A percentile compares a stretch with the other conserved stretches of the same genome.
Conservation (phyloP, 2,329 filamentous ascomycete genomes). For the Exophiala sp. region DNA sequence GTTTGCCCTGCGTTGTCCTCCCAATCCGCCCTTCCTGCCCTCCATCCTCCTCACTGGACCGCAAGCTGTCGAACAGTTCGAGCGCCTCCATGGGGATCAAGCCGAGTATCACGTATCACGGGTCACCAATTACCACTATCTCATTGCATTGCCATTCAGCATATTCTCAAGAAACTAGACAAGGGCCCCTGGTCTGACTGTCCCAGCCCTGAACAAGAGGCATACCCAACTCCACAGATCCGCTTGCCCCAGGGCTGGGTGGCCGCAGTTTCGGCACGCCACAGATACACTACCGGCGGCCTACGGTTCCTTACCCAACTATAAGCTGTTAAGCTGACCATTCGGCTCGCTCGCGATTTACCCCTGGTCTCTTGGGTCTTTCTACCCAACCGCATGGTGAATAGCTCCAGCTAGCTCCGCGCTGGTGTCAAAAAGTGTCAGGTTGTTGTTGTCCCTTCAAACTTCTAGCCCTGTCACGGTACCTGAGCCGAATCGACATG, state of each 20-base stretch:
- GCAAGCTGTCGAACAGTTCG: no score
- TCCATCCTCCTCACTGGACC: neutral
- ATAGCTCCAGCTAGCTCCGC: neutral
- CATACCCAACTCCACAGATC: neutral
- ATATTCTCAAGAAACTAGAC: neutral
- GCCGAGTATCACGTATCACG: no score
- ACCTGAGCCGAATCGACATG: conserved; percentile 8
- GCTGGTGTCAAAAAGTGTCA: neutral
- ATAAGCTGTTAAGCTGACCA: neutral
- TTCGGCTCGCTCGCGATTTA: neutral
- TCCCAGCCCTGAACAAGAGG: neutral
- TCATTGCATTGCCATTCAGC: neutral
- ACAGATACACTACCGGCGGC: neutral
- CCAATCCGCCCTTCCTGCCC: neutral
- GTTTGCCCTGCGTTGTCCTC: neutral
- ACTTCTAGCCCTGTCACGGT: neutral
- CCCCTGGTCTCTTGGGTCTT: neutral
- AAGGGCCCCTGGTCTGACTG: neutral
- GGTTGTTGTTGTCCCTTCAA: neutral
- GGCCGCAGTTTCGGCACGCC: conserved; percentile 1
- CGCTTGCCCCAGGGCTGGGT: neutral
- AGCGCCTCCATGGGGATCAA: no score
- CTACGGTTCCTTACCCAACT: neutral
- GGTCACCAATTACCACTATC: neutral
- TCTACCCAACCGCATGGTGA: neutral